Percentiles rank a stretch among this genome's conserved stretches.
These are phyloP conservation scores for Capsicum rhomboideum DNA, from an alignment of 257 asterid genomes.

Conservation along the genomic window DNA sequence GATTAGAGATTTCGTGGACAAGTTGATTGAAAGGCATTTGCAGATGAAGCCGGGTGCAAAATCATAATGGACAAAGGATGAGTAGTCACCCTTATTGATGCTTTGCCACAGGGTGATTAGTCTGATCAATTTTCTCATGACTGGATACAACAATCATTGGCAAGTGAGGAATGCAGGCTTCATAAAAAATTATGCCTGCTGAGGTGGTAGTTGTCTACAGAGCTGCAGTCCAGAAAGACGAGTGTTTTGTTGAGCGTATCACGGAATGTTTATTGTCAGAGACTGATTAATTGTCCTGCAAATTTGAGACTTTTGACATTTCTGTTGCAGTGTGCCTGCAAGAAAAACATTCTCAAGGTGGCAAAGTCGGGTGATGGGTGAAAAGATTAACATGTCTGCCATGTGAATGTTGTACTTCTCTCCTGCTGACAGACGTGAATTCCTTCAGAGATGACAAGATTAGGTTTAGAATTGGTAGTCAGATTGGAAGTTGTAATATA, in stretches of 20 bases:
- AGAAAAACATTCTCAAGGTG: constrained; percentile 13
- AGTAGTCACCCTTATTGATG: constrained; percentile 4
- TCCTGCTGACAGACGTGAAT: constrained; percentile 31
- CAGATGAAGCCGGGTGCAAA: constrained; percentile 48
- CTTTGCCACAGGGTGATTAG: constrained; percentile 8
- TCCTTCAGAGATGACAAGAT: constrained; percentile 19
- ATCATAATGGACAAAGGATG: constrained; percentile 24
- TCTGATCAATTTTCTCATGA: neutral
- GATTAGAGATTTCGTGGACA: constrained; percentile 97
- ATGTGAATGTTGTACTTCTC: constrained; percentile 24
- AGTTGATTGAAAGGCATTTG: constrained; percentile 82
- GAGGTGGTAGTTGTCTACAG: neutral
- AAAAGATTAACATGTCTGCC: constrained; percentile 23
- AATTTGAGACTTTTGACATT: neutral
- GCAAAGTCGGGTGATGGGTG: constrained; percentile 28
- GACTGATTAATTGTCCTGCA: constrained; percentile 1
- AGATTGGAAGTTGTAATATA: constrained; percentile 44
- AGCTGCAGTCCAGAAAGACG: neutral
- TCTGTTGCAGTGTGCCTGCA: neutral
- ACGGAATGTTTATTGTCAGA: neutral
- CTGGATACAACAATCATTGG: neutral
- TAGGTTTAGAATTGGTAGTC: constrained; percentile 36
- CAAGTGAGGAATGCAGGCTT: neutral
- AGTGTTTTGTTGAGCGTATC: neutral
- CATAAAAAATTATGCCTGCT: neutral